phyloP scores from a whole-genome alignment of 2,329 filamentous ascomycete species.

The Claviceps sorghi region DNA sequence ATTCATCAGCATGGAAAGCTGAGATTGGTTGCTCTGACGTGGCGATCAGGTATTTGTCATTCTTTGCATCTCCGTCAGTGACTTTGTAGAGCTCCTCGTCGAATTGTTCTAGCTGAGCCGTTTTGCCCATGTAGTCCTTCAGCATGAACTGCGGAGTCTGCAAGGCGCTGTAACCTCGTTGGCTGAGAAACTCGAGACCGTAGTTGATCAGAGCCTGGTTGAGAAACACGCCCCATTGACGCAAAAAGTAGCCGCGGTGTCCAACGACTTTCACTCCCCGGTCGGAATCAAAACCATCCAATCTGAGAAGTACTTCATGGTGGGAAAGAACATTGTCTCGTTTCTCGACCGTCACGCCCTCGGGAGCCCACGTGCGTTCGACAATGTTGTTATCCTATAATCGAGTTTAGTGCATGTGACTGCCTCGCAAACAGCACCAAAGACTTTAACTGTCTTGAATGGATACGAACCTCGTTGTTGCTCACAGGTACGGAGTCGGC shows the following conservation, averaged over 20 bases:
- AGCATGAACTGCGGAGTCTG: constrained; percentile 92
- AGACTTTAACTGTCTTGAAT: neutral
- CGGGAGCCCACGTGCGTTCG: constrained; percentile 66
- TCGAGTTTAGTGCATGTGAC: neutral
- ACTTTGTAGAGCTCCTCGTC: constrained; percentile 99
- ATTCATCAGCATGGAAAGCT: constrained; percentile 84
- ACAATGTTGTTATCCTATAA: constrained; percentile 61
- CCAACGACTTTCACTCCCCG: constrained; percentile 89
- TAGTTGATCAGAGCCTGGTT: constrained; percentile 94
- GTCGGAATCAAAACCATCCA: constrained; percentile 87
- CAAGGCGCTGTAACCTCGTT: constrained; percentile 67
- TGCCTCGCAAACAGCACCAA: neutral
- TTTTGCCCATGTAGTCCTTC: constrained; percentile 93
- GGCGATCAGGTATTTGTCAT: constrained; percentile 67
- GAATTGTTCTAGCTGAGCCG: constrained; percentile 90
- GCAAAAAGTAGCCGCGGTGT: constrained; percentile 86
- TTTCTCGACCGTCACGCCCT: constrained; percentile 60
- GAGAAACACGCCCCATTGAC: constrained; percentile 75
- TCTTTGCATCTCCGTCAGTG: constrained; percentile 68
- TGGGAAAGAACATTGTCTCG: constrained; percentile 62
- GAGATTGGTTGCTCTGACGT: constrained; percentile 93
- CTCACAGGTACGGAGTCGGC: constrained; percentile 75
- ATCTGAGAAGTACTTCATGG: constrained; percentile 77
- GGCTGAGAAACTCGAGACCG: constrained; percentile 73
- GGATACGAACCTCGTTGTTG: constrained; percentile 53